Conservation (phyloP, 495 filamentous ascomycete genomes). For the Baudoinia panamericana region DNA sequence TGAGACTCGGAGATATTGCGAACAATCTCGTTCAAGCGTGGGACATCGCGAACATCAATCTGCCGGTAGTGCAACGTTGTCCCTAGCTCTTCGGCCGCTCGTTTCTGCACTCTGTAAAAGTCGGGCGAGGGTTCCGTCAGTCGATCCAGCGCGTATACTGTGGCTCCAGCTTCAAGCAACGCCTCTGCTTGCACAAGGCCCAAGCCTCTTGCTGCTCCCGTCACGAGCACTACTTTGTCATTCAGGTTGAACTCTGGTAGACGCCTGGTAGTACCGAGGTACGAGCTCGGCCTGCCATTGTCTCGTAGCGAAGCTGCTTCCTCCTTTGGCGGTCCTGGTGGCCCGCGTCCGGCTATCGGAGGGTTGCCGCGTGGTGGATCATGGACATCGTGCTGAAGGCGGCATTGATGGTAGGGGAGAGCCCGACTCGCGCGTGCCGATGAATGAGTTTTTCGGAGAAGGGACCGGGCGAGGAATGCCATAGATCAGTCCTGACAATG, state of each 20-base stretch:
- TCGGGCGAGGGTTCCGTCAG: slow-evolving; percentile 41
- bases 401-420: slow-evolving; percentile 1
- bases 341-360: slow-evolving; percentile 5
- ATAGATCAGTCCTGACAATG: too few relatives aligned
- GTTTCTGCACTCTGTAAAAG: slow-evolving; percentile 49
- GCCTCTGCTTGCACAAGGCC: slow-evolving; percentile 69
- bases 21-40: slow-evolving; percentile 51
- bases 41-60: slow-evolving; percentile 72
- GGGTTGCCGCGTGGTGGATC: slow-evolving; percentile 14
- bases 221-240: slow-evolving; percentile 64
- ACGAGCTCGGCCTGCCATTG: slow-evolving; percentile 10
- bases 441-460: too few relatives aligned
- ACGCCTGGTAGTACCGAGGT: slow-evolving; percentile 19
- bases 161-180: slow-evolving; percentile 67
- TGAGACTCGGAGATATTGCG: slow-evolving; percentile 55
- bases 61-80: slow-evolving; percentile 64
- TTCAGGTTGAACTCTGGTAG: slow-evolving; percentile 70
- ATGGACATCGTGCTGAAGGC: slow-evolving; percentile 10
- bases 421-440: too few relatives aligned
- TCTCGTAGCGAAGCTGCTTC: slow-evolving; percentile 11
- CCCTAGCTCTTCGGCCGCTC: slow-evolving; percentile 49
- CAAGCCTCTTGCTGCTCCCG: slow-evolving; percentile 66
- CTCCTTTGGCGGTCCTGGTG: slow-evolving; percentile 12
- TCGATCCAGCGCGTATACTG: slow-evolving; percentile 47
- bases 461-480: too few relatives aligned